Percentiles rank a stretch among this genome's conserved stretches.
These are phyloP conservation scores for Penicillium parvum DNA, from an alignment of 495 filamentous ascomycete species.

Conservation along the genomic window DNA sequence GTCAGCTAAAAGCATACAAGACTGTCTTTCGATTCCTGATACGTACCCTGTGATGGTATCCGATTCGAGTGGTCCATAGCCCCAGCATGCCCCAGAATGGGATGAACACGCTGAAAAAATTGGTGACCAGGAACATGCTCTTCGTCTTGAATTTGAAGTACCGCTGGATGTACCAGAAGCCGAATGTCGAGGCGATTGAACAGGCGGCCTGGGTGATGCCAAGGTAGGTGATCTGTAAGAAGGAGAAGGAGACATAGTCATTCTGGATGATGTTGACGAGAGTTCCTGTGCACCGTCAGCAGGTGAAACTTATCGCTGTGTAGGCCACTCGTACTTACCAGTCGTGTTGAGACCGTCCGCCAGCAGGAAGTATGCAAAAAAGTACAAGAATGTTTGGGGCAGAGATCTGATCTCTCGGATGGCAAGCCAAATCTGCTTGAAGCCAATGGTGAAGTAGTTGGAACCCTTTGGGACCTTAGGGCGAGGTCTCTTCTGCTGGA, in stretches of 20 bases:
- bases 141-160: constrained; percentile 47
- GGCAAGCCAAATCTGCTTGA: constrained; percentile 46
- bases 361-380: constrained; percentile 45
- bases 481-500: constrained; percentile 45
- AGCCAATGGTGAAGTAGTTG: constrained; percentile 42
- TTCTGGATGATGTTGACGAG: constrained; percentile 47
- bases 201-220: constrained; percentile 42
- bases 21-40: neutral
- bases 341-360: constrained; percentile 50
- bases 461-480: constrained; percentile 44
- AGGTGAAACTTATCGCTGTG: too few species aligned
- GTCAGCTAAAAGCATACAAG: constrained; percentile 10
- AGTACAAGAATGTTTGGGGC: constrained; percentile 45
- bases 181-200: constrained; percentile 43
- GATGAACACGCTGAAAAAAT: constrained; percentile 46
- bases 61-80: constrained; percentile 42
- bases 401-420: constrained; percentile 38
- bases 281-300: constrained; percentile 26
- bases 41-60: constrained; percentile 43
- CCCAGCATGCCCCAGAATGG: constrained; percentile 51
- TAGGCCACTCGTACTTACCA: constrained; percentile 17
- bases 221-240: constrained; percentile 47
- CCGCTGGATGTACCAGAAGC: constrained; percentile 49
- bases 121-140: constrained; percentile 47
- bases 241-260: constrained; percentile 43